phyloP scores from a whole-genome alignment of 2,329 filamentous ascomycete genomes.

The Aspergillus floridensis region DNA sequence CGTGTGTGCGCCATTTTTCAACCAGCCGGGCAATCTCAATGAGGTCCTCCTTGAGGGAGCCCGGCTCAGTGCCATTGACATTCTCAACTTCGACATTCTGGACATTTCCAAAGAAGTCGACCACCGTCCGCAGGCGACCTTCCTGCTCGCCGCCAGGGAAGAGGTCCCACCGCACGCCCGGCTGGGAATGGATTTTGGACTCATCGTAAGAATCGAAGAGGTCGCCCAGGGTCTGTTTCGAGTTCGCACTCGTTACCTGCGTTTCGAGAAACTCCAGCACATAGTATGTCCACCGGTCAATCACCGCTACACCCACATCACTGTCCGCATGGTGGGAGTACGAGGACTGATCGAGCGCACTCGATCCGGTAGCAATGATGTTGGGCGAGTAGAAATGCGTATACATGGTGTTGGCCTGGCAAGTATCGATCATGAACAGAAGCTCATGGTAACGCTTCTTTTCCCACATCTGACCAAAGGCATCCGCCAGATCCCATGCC shows the following conservation, averaged over 20 bases:
- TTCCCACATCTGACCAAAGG: constrained; percentile 99
- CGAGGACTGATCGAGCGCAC: constrained; percentile 89
- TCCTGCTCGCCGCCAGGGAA: constrained; percentile 79
- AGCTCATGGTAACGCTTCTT: constrained; percentile 99
- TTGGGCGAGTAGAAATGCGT: constrained; percentile 97
- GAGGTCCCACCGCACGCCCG: constrained; percentile 91
- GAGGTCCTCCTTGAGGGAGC: constrained; percentile 65
- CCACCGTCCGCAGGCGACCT: constrained; percentile 76
- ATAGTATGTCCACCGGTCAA: constrained; percentile 98
- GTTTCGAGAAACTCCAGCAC: constrained; percentile 95
- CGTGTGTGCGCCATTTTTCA: constrained; percentile 49
- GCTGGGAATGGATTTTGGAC: constrained; percentile 88
- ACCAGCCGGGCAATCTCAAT: constrained; percentile 65
- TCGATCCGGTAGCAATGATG: constrained; percentile 96
- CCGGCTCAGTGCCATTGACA: constrained; percentile 52
- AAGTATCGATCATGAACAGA: constrained; percentile 99
- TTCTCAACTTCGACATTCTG: constrained; percentile 90
- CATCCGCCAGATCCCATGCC: constrained; percentile 91
- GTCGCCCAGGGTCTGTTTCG: constrained; percentile 86
- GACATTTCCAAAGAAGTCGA: constrained; percentile 98
- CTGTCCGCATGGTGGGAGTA: constrained; percentile 98
- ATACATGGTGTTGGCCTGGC: constrained; percentile 99
- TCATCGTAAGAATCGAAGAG: constrained; percentile 96
- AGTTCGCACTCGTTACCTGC: constrained; percentile 79
- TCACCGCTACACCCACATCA: constrained; percentile 95